Percentiles rank a stretch among this genome's conserved stretches.
phyloP scores from a whole-genome alignment of 805 yeast species.

The Candida silvatica region DNA sequence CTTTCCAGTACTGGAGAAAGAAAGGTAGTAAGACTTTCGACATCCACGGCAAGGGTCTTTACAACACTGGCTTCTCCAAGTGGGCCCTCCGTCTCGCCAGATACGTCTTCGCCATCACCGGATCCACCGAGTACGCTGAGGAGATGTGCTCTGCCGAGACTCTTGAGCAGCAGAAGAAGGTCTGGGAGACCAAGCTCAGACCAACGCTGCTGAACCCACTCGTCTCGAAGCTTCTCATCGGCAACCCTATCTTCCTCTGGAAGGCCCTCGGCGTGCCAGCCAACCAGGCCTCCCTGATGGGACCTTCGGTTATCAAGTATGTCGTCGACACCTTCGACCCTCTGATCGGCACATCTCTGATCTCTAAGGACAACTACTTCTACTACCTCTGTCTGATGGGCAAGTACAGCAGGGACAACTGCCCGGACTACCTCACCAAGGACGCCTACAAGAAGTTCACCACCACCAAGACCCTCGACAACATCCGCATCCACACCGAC shows the following conservation, averaged over 20 bases:
- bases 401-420: constrained; percentile 48
- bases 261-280: constrained; percentile 86
- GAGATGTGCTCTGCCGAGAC: constrained; percentile 49
- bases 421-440: constrained; percentile 67
- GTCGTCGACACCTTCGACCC: constrained; percentile 77
- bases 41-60: constrained; percentile 50
- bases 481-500: constrained; percentile 73
- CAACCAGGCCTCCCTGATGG: constrained; percentile 78
- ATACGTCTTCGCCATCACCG: constrained; percentile 48
- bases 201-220: constrained; percentile 68
- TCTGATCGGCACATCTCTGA: constrained; percentile 49
- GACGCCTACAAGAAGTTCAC: constrained; percentile 47
- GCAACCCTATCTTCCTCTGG: constrained; percentile 84
- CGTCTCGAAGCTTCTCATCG: constrained; percentile 57
- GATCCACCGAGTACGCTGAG: constrained; percentile 42
- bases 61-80: constrained; percentile 78
- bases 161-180: constrained; percentile 49
- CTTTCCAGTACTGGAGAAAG: constrained; percentile 73
- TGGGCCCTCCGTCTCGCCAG: constrained; percentile 75
- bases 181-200: constrained; percentile 56
- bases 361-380: constrained; percentile 69
- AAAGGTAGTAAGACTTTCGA: constrained; percentile 53
- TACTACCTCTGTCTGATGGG: constrained; percentile 65
- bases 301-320: constrained; percentile 59
- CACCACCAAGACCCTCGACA: constrained; percentile 44